These are phyloP conservation scores for Phaeolepiota aurea DNA, from an alignment of 768 basidiomycete genomes.

Conservation along the genomic window DNA sequence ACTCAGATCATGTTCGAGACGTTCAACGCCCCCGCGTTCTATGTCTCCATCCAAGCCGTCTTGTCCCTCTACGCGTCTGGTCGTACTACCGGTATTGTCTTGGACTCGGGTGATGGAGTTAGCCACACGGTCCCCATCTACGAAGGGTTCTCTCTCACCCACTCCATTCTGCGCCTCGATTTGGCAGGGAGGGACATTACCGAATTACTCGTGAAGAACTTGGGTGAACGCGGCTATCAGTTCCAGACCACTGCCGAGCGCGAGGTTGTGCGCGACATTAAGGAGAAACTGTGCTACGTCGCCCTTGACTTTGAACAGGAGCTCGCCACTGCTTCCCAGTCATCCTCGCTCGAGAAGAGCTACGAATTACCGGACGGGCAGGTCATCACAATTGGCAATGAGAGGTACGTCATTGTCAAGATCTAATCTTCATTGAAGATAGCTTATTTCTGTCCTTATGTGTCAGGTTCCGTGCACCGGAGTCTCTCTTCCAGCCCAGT, in stretches of 20 bases:
- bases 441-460: not conserved
- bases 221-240: constrained; percentile 86
- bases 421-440: not conserved
- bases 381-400: constrained; percentile 1
- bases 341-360: constrained; percentile 1
- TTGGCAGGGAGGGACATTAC: constrained; percentile 91
- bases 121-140: constrained; percentile 96
- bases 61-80: constrained; percentile 90
- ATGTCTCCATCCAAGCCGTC: constrained; percentile 88
- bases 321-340: not conserved
- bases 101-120: constrained; percentile 96
- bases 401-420: not conserved
- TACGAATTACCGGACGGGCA: constrained; percentile 1
- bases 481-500: constrained; percentile 90
- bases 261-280: constrained; percentile 95
- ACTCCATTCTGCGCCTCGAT: constrained; percentile 89
- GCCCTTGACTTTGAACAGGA: constrained; percentile 90
- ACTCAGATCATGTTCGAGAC: constrained; percentile 97
- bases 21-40: constrained; percentile 89
- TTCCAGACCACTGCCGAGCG: constrained; percentile 92
- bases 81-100: constrained; percentile 90
- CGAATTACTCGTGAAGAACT: constrained; percentile 72
- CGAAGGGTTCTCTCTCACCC: constrained; percentile 88
- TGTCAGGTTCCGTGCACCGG: constrained; percentile 81
- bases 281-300: constrained; percentile 95